A percentile compares a stretch with the other conserved stretches of the same genome.
These are phyloP conservation scores for Rhodotorula toruloides DNA, from an alignment of 768 basidiomycete species.

Conservation along the genomic window DNA sequence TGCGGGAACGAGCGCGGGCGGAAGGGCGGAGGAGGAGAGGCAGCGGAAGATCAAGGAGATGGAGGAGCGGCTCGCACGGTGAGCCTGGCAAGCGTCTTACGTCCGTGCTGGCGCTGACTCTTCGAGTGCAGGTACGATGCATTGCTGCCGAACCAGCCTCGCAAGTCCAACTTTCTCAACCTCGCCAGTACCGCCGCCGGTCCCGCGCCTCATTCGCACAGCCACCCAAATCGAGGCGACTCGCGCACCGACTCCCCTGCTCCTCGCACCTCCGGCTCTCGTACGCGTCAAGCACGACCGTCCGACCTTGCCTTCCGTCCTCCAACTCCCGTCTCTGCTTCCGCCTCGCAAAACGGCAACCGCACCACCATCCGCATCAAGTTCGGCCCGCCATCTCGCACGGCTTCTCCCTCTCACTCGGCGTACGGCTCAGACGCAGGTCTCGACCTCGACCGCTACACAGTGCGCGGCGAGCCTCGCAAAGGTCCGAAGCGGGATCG, in stretches of 20 bases:
- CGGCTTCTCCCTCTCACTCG: background rate
- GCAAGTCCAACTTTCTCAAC: constrained; percentile 37
- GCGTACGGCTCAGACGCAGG: background rate
- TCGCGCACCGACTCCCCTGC: background rate
- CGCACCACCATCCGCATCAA: constrained; percentile 27
- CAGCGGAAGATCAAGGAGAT: constrained; percentile 16
- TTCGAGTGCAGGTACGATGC: constrained; percentile 26
- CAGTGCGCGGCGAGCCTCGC: constrained; percentile 1
- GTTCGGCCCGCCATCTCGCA: constrained; percentile 8
- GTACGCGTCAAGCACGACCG: background rate
- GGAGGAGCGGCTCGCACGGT: constrained; percentile 21
- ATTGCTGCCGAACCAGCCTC: constrained; percentile 37
- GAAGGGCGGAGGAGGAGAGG: constrained; percentile 20
- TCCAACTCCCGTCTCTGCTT: constrained; percentile 20
- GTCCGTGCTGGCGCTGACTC: background rate
- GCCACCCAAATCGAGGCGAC: too few species aligned
- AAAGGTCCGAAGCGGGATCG: constrained; percentile 23
- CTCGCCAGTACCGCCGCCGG: background rate
- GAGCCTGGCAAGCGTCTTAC: background rate
- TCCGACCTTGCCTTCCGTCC: background rate
- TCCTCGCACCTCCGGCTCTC: background rate
- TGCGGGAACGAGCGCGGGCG: constrained; percentile 13
- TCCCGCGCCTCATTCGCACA: background rate
- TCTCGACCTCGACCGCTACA: background rate
- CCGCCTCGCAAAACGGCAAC: background rate